A percentile compares a stretch with the other conserved stretches of the same genome.
These are phyloP conservation scores for Pseudomonodictys pantanalensis DNA, from an alignment of 495 filamentous ascomycete genomes.

Conservation along the genomic window DNA sequence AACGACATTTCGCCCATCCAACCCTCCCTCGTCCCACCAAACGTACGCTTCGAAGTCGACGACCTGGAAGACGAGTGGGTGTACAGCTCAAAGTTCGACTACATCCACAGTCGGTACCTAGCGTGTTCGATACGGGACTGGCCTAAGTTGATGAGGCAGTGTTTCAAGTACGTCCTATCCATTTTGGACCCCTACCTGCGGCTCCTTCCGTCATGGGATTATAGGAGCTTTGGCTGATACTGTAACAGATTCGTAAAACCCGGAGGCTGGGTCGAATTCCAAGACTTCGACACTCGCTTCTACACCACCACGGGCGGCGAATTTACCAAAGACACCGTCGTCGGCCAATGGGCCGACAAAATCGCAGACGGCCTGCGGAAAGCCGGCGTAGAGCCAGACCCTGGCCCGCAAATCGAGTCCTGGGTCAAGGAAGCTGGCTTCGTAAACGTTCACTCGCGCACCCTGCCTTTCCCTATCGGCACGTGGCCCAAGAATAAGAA, in stretches of 20 bases:
- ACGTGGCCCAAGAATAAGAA: slow-evolving; percentile 37
- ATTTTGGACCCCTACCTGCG: too few relatives aligned
- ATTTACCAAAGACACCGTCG: slow-evolving; percentile 36
- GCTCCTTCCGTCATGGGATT: too few relatives aligned
- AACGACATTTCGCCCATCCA: slow-evolving; percentile 31
- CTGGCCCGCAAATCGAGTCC: slow-evolving; percentile 29
- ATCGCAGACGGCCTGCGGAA: slow-evolving; percentile 21
- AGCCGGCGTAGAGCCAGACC: slow-evolving; percentile 27
- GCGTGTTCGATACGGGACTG: slow-evolving; percentile 51
- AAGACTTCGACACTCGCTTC: slow-evolving; percentile 46
- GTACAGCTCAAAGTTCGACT: slow-evolving; percentile 49
- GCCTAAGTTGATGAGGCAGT: slow-evolving; percentile 36
- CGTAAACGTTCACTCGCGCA: slow-evolving; percentile 38
- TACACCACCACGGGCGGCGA: slow-evolving; percentile 47
- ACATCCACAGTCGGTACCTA: slow-evolving; percentile 55
- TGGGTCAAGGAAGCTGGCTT: slow-evolving; percentile 40
- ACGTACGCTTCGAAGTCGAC: slow-evolving; percentile 34
- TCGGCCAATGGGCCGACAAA: slow-evolving; percentile 36
- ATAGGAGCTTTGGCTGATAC: too few relatives aligned
- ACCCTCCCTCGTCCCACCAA: slow-evolving; percentile 28
- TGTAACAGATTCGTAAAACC: too few relatives aligned
- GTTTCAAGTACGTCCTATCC: slow-evolving; percentile 37
- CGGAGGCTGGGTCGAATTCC: slow-evolving; percentile 55
- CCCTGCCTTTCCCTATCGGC: slow-evolving; percentile 30
- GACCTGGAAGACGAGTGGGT: slow-evolving; percentile 35